Conservation (phyloP, 1,284 basidiomycete species). For the Omphalotus olearius region DNA sequence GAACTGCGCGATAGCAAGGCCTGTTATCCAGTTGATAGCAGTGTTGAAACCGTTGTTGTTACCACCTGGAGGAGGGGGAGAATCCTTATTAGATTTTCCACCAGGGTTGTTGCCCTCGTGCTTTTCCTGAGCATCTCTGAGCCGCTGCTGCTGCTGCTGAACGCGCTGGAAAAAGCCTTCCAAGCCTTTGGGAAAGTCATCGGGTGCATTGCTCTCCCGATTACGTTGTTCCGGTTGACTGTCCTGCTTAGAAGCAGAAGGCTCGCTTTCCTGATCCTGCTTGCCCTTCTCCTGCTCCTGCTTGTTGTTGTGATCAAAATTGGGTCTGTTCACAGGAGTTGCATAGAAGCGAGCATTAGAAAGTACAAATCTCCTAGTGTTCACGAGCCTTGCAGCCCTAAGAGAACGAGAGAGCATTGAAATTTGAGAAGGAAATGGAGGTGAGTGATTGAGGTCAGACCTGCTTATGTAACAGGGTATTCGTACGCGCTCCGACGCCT, state of each 20-base stretch:
- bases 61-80: slow-evolving; percentile 32
- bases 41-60: slow-evolving; percentile 51
- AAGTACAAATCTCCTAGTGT: slow-evolving; percentile 23
- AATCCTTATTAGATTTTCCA: slow-evolving; percentile 34
- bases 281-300: slow-evolving; percentile 21
- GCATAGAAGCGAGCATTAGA: slow-evolving; percentile 22
- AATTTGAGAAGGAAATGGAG: neutral
- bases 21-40: slow-evolving; percentile 58
- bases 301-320: slow-evolving; percentile 6
- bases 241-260: slow-evolving; percentile 14
- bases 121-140: slow-evolving; percentile 23
- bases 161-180: slow-evolving; percentile 80
- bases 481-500: too few species aligned
- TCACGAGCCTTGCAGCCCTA: slow-evolving; percentile 32
- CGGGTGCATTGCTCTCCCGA: slow-evolving; percentile 31
- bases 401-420: slow-evolving; percentile 41
- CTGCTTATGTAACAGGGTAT: too few species aligned
- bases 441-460: neutral
- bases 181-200: slow-evolving; percentile 49
- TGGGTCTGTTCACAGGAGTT: slow-evolving; percentile 22
- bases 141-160: slow-evolving; percentile 42
- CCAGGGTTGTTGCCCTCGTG: slow-evolving; percentile 27
- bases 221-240: slow-evolving; percentile 33
- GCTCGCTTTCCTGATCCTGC: slow-evolving; percentile 30
- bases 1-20: slow-evolving; percentile 63